Conservation (phyloP, 306 rosid genomes). For the Prunus mume region DNA sequence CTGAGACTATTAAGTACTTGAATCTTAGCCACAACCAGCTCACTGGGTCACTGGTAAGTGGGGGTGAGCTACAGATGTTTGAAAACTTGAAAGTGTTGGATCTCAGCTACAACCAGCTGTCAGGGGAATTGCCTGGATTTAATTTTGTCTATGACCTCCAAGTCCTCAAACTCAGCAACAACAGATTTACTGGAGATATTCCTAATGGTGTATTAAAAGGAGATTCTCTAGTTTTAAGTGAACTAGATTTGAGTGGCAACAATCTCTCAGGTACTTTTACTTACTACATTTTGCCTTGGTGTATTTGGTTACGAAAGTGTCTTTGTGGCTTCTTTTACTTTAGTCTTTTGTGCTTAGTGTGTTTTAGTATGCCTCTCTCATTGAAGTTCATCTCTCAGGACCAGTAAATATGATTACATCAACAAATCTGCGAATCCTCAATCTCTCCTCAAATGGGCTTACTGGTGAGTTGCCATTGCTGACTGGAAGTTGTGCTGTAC, state of each 20-base stretch:
- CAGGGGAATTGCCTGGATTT: constrained; percentile 91
- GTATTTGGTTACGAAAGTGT: constrained; percentile 10
- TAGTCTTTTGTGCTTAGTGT: neutral
- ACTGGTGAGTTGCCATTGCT: constrained; percentile 75
- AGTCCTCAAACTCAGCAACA: constrained; percentile 89
- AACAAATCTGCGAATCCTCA: constrained; percentile 57
- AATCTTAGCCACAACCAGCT: constrained; percentile 86
- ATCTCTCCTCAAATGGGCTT: constrained; percentile 77
- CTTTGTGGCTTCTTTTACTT: neutral
- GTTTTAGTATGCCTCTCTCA: constrained; percentile 24
- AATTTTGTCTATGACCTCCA: constrained; percentile 88
- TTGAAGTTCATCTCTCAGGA: constrained; percentile 57
- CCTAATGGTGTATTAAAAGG: constrained; percentile 81
- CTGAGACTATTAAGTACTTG: constrained; percentile 71
- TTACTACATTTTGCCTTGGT: neutral
- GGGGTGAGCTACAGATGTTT: constrained; percentile 58
- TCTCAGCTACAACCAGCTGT: constrained; percentile 83
- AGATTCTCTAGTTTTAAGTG: constrained; percentile 75
- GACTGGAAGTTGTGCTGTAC: constrained; percentile 88
- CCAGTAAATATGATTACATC: constrained; percentile 68
- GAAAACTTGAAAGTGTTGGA: constrained; percentile 86
- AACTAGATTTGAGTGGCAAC: constrained; percentile 95
- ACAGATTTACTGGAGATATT: constrained; percentile 74
- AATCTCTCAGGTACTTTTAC: constrained; percentile 76
- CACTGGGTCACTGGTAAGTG: constrained; percentile 70